phyloP scores from a whole-genome alignment of 1,284 basidiomycete species.

The Melanopsichium pennsylvanicum region DNA sequence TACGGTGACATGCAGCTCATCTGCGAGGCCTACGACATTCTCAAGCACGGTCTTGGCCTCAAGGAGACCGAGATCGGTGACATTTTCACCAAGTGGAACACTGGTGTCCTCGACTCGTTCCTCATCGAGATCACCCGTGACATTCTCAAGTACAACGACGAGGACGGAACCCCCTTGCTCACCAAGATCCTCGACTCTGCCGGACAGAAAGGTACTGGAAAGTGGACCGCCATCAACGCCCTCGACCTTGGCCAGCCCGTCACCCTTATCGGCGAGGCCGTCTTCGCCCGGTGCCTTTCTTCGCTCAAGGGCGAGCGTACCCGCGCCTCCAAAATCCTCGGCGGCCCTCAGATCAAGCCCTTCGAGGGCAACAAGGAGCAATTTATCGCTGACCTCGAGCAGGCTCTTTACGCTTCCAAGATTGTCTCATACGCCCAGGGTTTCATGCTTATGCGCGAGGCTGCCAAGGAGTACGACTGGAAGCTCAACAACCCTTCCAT shows the following conservation, averaged over 20 bases:
- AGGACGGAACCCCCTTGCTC: slow-evolving; percentile 88
- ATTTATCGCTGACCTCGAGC: slow-evolving; percentile 98
- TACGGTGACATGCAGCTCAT: slow-evolving; percentile 99
- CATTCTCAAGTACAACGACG: slow-evolving; percentile 75
- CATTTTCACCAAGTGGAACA: slow-evolving; percentile 80
- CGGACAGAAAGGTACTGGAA: slow-evolving; percentile 99
- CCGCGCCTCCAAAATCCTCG: slow-evolving; percentile 87
- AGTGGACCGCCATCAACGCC: slow-evolving; percentile 99
- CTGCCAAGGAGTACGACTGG: slow-evolving; percentile 86
- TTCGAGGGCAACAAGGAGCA: slow-evolving; percentile 99
- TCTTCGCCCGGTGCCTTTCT: slow-evolving; percentile 97
- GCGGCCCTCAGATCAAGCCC: slow-evolving; percentile 86
- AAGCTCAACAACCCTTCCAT: slow-evolving; percentile 84
- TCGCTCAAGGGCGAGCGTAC: slow-evolving; percentile 96
- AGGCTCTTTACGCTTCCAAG: slow-evolving; percentile 98
- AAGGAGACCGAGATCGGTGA: slow-evolving; percentile 62
- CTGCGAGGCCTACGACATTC: slow-evolving; percentile 83
- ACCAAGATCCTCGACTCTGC: slow-evolving; percentile 85
- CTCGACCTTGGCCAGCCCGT: slow-evolving; percentile 89
- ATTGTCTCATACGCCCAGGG: slow-evolving; percentile 88
- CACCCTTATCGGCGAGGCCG: slow-evolving; percentile 98
- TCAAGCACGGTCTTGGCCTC: slow-evolving; percentile 92
- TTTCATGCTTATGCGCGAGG: slow-evolving; percentile 99
- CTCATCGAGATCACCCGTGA: slow-evolving; percentile 82
- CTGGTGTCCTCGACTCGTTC: slow-evolving; percentile 98